These are phyloP conservation scores for Rhinocladiella mackenziei DNA, from an alignment of 2,329 filamentous ascomycete species.

Conservation along the genomic window DNA sequence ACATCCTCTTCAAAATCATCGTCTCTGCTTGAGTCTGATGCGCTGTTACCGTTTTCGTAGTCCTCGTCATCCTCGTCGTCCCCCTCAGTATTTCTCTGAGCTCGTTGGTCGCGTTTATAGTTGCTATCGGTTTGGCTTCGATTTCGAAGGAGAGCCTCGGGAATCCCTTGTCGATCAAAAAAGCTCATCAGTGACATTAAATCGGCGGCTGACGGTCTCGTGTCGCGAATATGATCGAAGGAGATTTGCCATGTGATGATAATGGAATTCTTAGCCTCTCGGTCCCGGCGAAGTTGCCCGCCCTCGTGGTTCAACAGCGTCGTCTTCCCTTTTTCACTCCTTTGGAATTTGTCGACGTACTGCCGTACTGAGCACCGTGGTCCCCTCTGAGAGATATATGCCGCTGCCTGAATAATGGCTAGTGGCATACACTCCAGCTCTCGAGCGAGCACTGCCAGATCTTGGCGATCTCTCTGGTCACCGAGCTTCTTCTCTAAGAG, in stretches of 20 bases:
- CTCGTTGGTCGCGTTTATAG: slow-evolving; percentile 6
- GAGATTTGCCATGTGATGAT: slow-evolving; percentile 36
- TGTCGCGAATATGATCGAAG: slow-evolving; percentile 31
- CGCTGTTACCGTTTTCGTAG: background rate
- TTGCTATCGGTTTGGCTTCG: slow-evolving; percentile 18
- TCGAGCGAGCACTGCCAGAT: slow-evolving; percentile 28
- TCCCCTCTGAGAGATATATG: slow-evolving; percentile 27
- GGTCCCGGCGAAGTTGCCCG: slow-evolving; percentile 28
- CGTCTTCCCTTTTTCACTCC: slow-evolving; percentile 28
- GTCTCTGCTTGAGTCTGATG: background rate
- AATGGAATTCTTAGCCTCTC: slow-evolving; percentile 32
- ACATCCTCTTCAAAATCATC: background rate
- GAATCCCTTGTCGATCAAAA: slow-evolving; percentile 31
- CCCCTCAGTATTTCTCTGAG: slow-evolving; percentile 26
- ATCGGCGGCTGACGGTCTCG: slow-evolving; percentile 22
- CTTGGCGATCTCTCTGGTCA: background rate
- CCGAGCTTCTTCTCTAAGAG: slow-evolving; percentile 27
- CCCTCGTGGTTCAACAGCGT: slow-evolving; percentile 26
- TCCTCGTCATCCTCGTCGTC: background rate
- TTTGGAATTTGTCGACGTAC: slow-evolving; percentile 26
- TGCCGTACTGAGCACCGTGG: slow-evolving; percentile 20
- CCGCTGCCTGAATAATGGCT: slow-evolving; percentile 32
- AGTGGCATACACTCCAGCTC: slow-evolving; percentile 35
- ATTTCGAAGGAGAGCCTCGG: slow-evolving; percentile 28
- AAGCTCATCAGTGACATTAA: slow-evolving; percentile 34